phyloP scores from a whole-genome alignment of 164 flowering plant species.

The Buxus sempervirens region DNA sequence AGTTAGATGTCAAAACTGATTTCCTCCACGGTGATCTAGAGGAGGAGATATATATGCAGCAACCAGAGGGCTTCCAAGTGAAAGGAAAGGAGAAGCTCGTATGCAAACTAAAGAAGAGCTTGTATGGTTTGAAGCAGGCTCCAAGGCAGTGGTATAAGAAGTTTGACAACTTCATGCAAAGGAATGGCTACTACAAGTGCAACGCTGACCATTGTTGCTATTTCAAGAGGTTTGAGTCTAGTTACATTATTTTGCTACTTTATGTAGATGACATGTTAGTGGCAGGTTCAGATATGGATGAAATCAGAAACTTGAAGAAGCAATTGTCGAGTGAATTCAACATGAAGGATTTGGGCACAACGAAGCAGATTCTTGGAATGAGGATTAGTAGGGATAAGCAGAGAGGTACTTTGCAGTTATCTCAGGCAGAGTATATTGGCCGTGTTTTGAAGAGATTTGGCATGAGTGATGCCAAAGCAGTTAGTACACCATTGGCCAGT shows the following conservation, averaged over 20 bases:
- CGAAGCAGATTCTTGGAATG: background rate
- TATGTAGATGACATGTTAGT: constrained; percentile 3
- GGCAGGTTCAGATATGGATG: background rate
- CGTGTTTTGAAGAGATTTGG: background rate
- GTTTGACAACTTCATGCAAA: background rate
- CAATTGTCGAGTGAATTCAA: background rate
- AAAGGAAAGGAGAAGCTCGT: constrained; percentile 6
- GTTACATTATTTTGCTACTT: constrained; percentile 5
- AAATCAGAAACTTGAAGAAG: background rate
- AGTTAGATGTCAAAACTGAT: constrained; percentile 4
- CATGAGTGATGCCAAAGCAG: background rate
- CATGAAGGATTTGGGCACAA: constrained; percentile 1
- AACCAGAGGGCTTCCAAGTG: background rate
- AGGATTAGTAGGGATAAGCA: background rate
- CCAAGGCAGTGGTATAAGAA: background rate
- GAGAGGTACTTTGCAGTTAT: background rate
- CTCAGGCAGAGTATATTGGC: background rate
- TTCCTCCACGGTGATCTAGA: constrained; percentile 3
- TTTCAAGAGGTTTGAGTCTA: constrained; percentile 2
- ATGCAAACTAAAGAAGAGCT: background rate
- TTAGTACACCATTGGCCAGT: no score
- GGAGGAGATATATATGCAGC: background rate
- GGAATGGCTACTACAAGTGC: background rate
- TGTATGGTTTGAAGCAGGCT: constrained; percentile 5
- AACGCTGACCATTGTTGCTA: constrained; percentile 6